Base-by-base conservation (phyloP, 305 asterid genomes). In the Fraxinus paxiana region DNA sequence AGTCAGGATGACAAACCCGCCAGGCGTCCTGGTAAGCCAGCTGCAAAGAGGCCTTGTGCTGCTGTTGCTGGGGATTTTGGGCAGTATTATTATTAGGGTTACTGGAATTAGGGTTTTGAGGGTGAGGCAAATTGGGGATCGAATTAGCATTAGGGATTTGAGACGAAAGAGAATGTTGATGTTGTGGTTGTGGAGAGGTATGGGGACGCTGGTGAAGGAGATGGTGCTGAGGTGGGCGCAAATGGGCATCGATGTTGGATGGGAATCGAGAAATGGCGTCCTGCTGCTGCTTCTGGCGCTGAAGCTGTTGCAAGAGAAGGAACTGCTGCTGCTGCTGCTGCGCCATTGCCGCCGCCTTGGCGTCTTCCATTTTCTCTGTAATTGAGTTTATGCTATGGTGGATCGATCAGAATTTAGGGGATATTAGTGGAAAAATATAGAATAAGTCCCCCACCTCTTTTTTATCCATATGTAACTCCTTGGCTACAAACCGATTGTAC, bases 1-100 rank as follows among this genome's bases (percentile, higher is more conserved):
- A 91, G 78, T 96, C 98, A 33, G 99, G 99, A 81, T 92, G 98
- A 59, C 99, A 96, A 43, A 96, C 98, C 31, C 93, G 91, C 98
- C 97, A 90, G 12, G 97, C 97, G 72, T 30, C 20, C 75, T 63
- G 71, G 33, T 63, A 63, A 24, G 33, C 71, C 71, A 63, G 71
- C 10, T 92, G 94, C 76, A 92, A 80, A 33, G 83, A 77, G 41
- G 84, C 85, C 86, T 88, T 90, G 83, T 87, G 92, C 56, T 85
- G 91, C 75, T 78, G 86, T 2, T 81, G 89, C 6, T 82, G 87
- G 34, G 79, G 31, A 26, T 54, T 26, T 30, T 61, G 70, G n/a
- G 48, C 48, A 30, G 43, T 35, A 4, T 30, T 8, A 51, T 51
- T 79, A 81, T 15, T 82, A 65, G 75, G 72, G n/a, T 81, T 31